Evolutionary conservation across 257 asterid genomes (phyloP).

Genomic region (Euphrasia confusa): DNA sequence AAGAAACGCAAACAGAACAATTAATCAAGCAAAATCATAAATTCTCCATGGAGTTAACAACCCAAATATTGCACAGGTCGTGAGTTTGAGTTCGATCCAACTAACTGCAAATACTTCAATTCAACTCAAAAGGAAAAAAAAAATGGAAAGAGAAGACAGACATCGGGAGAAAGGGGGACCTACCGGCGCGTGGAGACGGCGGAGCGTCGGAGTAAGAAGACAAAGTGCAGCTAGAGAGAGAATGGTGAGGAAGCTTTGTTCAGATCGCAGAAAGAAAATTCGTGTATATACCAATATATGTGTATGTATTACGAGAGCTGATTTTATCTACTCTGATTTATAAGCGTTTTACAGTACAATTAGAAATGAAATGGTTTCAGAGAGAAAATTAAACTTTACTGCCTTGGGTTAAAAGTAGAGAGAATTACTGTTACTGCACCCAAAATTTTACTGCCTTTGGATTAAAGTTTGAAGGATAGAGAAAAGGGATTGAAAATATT

Average conservation of each 20-base stretch:
- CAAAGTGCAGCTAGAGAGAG: constrained; percentile 19
- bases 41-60: constrained; percentile 14
- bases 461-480: too few species aligned
- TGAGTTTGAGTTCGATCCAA: constrained; percentile 18
- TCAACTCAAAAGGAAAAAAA: constrained; percentile 12
- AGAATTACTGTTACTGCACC: too few species aligned
- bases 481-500: too few species aligned
- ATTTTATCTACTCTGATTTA: too few species aligned
- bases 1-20: constrained; percentile 4
- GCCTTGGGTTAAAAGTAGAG: too few species aligned
- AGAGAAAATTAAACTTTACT: too few species aligned
- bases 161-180: constrained; percentile 29
- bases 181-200: constrained; percentile 21
- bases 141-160: constrained; percentile 17
- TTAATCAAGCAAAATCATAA: constrained; percentile 23
- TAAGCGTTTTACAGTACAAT: too few species aligned
- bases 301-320: too few species aligned
- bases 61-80: constrained; percentile 5
- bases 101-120: constrained; percentile 18
- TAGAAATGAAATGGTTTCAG: too few species aligned
- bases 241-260: constrained; percentile 25
- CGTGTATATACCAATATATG: constrained; percentile 1
- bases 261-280: constrained; percentile 27
- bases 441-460: too few species aligned
- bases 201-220: constrained; percentile 17